A percentile compares a stretch with the other conserved stretches of the same genome.
Evolutionary conservation across 805 yeast genomes (phyloP).

Genomic region (Schizosaccharomyces lindneri): DNA sequence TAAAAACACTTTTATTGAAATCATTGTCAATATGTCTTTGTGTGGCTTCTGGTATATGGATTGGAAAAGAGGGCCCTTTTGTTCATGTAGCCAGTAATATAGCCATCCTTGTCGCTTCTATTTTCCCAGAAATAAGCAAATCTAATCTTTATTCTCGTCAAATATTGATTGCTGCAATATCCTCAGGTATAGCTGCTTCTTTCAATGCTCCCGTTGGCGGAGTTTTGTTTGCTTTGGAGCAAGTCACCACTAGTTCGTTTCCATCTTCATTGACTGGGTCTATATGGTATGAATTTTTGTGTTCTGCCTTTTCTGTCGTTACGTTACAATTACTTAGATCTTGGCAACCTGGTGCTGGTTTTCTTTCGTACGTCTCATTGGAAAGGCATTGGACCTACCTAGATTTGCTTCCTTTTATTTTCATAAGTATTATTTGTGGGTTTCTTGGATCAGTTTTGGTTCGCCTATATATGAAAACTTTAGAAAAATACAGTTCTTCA

Average conservation of each 20-base stretch:
- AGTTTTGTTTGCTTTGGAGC: constrained; percentile 78
- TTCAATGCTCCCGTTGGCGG: constrained; percentile 96
- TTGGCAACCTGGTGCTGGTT: constrained; percentile 81
- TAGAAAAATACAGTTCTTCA: constrained; percentile 49
- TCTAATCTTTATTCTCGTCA: constrained; percentile 21
- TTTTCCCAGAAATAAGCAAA: constrained; percentile 19
- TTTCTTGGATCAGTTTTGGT: constrained; percentile 59
- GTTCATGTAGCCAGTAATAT: constrained; percentile 95
- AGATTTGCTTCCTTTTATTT: constrained; percentile 57
- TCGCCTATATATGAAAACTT: constrained; percentile 48
- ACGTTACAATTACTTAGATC: constrained; percentile 39
- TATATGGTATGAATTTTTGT: constrained; percentile 76
- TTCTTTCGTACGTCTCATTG: constrained; percentile 73
- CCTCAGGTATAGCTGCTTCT: constrained; percentile 97
- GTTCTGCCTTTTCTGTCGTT: constrained; percentile 68
- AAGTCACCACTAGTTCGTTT: constrained; percentile 43
- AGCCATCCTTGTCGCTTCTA: constrained; percentile 48
- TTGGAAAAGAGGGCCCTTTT: constrained; percentile 95
- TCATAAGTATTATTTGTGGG: constrained; percentile 80
- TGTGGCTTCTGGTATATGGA: constrained; percentile 74
- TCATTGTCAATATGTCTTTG: constrained; percentile 66
- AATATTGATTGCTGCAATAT: constrained; percentile 59
- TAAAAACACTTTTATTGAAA: constrained; percentile 49
- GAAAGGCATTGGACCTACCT: constrained; percentile 65
- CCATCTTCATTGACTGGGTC: constrained; percentile 24